Percentiles rank a stretch among this genome's conserved stretches.
These are phyloP conservation scores for Fraxinus quadrangulata DNA, from an alignment of 257 asterid species.

Conservation along the genomic window DNA sequence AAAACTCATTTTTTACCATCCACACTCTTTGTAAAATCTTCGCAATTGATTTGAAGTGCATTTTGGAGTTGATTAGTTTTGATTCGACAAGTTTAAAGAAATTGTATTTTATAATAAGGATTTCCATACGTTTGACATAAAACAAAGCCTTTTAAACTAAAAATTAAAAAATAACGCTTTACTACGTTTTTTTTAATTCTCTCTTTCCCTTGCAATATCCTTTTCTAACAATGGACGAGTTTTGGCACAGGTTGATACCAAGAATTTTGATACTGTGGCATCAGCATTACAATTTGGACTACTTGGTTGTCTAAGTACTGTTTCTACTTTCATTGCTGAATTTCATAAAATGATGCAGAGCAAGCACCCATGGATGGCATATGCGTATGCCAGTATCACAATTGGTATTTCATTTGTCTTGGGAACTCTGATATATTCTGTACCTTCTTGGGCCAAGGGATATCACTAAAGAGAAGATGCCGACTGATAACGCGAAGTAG, in stretches of 20 bases:
- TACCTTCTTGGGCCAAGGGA: conserved; percentile 60
- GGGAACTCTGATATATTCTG: conserved; percentile 71
- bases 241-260: background rate
- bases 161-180: conserved; percentile 4
- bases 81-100: background rate
- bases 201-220: conserved; percentile 19
- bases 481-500: background rate
- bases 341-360: conserved; percentile 77
- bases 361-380: conserved; percentile 62
- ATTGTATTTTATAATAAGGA: background rate
- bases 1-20: background rate
- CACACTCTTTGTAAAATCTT: background rate
- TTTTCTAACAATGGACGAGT: background rate
- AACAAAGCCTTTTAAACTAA: background rate
- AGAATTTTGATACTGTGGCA: conserved; percentile 52
- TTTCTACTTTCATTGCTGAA: conserved; percentile 78
- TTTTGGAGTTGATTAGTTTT: background rate
- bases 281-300: conserved; percentile 72
- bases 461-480: conserved; percentile 31
- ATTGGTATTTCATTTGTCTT: conserved; percentile 43
- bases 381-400: conserved; percentile 59
- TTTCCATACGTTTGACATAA: background rate
- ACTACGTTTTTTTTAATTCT: conserved; percentile 67
- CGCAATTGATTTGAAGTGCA: background rate
- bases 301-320: conserved; percentile 85